Percentiles rank a stretch among this genome's conserved stretches.
Conservation (phyloP, 805 yeast genomes). For the Candida nonsorbophila region DNA sequence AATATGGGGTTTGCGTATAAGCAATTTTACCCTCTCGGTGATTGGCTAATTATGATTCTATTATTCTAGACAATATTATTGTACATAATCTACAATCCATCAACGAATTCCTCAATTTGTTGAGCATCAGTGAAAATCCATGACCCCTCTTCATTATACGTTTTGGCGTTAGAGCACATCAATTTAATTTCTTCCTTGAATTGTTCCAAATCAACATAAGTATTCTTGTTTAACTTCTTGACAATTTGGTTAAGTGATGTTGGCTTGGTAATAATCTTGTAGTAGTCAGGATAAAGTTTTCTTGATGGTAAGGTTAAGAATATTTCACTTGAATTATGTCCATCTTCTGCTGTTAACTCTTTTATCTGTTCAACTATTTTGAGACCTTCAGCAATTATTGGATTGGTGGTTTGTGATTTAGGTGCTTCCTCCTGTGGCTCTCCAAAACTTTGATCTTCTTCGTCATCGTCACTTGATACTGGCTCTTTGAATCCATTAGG, state of each 20-base stretch:
- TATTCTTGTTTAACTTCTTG: slow-evolving; percentile 40
- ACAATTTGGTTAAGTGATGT: slow-evolving; percentile 52
- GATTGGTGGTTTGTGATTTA: slow-evolving; percentile 12
- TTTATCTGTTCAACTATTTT: slow-evolving; percentile 40
- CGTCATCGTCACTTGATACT: slow-evolving; percentile 9
- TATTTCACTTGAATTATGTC: slow-evolving; percentile 28
- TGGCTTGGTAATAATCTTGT: slow-evolving; percentile 54
- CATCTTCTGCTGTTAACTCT: slow-evolving; percentile 39
- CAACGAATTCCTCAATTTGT: slow-evolving; percentile 34
- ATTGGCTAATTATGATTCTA: too few species aligned
- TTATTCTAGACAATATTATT: too few species aligned
- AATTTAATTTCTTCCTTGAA: slow-evolving; percentile 58
- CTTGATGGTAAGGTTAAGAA: slow-evolving; percentile 71
- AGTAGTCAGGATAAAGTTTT: slow-evolving; percentile 81
- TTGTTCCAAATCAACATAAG: slow-evolving; percentile 34
- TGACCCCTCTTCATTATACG: slow-evolving; percentile 69
- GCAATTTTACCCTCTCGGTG: too few species aligned
- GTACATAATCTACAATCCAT: slow-evolving; percentile 4
- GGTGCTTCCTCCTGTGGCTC: slow-evolving; percentile 11
- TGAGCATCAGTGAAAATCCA: slow-evolving; percentile 57
- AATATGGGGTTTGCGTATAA: too few species aligned
- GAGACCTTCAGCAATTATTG: slow-evolving; percentile 18
- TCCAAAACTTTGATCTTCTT: slow-evolving; percentile 24
- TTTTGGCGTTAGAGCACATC: slow-evolving; percentile 65
- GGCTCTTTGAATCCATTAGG: slow-evolving; percentile 10